A percentile compares a stretch with the other conserved stretches of the same genome.
These are phyloP conservation scores for Linnemannia zychae DNA, from an alignment of 192 early-diverging fungal species.

Conservation along the genomic window DNA sequence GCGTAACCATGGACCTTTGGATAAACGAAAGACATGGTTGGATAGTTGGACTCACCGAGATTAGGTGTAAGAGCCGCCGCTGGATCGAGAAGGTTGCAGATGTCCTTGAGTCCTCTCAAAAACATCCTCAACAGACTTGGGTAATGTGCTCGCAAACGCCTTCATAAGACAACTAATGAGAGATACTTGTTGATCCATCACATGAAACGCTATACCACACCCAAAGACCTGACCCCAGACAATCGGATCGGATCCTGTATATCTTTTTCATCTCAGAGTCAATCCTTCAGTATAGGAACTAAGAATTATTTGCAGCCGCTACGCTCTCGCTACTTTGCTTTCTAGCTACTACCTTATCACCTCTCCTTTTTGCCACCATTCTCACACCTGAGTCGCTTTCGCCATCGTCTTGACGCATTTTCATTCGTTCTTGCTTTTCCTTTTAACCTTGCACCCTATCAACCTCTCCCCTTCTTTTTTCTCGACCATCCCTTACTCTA, in stretches of 20 bases:
- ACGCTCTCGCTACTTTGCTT: no score
- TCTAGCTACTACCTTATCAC: no score
- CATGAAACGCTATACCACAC: conserved; percentile 22
- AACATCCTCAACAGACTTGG: conserved; percentile 27
- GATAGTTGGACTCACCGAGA: not conserved
- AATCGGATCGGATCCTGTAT: conserved; percentile 23
- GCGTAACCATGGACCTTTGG: not conserved
- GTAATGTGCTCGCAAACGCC: conserved; percentile 22
- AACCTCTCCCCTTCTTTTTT: no score
- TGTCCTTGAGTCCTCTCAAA: not conserved
- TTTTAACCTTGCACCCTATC: no score
- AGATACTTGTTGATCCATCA: conserved; percentile 17
- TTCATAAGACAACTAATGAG: conserved; percentile 19
- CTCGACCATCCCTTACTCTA: no score
- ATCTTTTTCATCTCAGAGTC: conserved; percentile 26
- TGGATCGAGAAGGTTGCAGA: not conserved
- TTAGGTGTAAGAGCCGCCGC: not conserved
- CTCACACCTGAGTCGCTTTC: no score
- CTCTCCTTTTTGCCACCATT: no score
- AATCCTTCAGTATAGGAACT: no score
- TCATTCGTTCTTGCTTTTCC: no score
- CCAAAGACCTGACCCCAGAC: conserved; percentile 38
- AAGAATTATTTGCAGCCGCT: no score
- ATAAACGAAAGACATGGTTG: not conserved
- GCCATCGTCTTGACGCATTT: no score